Evolutionary conservation across 176 grass and related monocot species (phyloP).

Genomic region (Oryza longistaminata): DNA sequence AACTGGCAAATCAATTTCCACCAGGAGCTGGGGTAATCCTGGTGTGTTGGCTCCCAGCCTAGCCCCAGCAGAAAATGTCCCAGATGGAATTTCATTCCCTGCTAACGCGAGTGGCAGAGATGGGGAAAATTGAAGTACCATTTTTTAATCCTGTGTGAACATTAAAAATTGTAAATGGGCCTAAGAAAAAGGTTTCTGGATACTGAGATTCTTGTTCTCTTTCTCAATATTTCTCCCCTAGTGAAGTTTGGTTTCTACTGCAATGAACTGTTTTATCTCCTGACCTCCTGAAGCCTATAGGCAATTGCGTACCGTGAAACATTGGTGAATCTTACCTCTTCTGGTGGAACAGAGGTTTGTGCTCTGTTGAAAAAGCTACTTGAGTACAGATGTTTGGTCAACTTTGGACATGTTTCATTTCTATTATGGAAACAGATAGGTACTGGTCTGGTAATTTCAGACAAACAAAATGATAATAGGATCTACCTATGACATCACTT

Average conservation of each 20-base stretch:
- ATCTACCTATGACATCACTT: neutral
- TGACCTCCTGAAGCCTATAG: neutral
- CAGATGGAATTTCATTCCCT: neutral
- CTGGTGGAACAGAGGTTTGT: neutral
- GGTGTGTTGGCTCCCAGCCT: neutral
- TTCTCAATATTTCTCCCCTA: constrained; percentile 13
- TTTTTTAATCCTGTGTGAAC: neutral
- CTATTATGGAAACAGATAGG: neutral
- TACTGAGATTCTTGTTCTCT: neutral
- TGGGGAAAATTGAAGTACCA: neutral
- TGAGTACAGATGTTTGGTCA: neutral
- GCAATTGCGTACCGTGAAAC: neutral
- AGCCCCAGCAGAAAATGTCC: neutral
- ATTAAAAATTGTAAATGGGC: neutral
- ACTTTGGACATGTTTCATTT: neutral
- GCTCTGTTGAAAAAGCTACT: neutral
- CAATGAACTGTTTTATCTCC: neutral
- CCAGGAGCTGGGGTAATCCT: no score
- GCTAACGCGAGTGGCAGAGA: neutral
- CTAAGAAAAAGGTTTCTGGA: neutral
- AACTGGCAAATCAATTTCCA: neutral
- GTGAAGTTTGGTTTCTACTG: neutral
- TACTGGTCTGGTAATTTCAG: neutral
- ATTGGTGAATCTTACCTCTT: neutral
- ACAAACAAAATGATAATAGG: constrained; percentile 2